Conservation (phyloP, 768 basidiomycete genomes). For the Russula dissimulans region DNA sequence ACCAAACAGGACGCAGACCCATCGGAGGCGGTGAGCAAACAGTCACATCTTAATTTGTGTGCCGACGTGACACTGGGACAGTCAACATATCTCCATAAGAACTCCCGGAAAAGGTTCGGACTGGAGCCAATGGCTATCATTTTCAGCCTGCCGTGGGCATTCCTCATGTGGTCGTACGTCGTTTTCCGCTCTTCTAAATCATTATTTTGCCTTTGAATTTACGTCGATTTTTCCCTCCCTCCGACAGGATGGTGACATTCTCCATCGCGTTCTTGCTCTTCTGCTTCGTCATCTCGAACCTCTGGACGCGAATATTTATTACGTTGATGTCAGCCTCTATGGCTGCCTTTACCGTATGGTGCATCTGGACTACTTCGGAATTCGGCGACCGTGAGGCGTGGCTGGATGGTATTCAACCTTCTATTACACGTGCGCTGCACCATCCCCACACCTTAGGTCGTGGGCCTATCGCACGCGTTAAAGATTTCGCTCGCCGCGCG, state of each 20-base stretch:
- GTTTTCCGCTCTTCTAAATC: neutral
- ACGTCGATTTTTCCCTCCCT: neutral
- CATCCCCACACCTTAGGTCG: no score
- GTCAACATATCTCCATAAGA: conserved; percentile 21
- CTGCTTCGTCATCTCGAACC: conserved; percentile 6
- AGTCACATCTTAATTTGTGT: no score
- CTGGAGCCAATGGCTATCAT: conserved; percentile 43
- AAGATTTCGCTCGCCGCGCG: no score
- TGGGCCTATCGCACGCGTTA: no score
- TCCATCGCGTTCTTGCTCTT: conserved; percentile 8
- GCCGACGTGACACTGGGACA: neutral
- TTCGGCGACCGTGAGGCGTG: no score
- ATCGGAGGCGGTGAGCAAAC: no score
- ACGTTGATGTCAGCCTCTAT: neutral
- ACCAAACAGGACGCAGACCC: neutral
- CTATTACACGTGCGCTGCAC: no score
- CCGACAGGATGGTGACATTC: conserved; percentile 12
- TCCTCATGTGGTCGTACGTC: conserved; percentile 53
- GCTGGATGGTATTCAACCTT: no score
- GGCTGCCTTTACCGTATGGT: neutral
- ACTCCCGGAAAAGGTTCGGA: conserved; percentile 29
- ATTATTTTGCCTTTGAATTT: no score
- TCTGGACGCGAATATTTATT: conserved; percentile 1
- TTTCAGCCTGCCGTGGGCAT: conserved; percentile 45
- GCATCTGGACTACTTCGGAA: neutral